These are phyloP conservation scores for Pythium scleroteichum DNA, from an alignment of 352 stramenopile species.

Conservation along the genomic window DNA sequence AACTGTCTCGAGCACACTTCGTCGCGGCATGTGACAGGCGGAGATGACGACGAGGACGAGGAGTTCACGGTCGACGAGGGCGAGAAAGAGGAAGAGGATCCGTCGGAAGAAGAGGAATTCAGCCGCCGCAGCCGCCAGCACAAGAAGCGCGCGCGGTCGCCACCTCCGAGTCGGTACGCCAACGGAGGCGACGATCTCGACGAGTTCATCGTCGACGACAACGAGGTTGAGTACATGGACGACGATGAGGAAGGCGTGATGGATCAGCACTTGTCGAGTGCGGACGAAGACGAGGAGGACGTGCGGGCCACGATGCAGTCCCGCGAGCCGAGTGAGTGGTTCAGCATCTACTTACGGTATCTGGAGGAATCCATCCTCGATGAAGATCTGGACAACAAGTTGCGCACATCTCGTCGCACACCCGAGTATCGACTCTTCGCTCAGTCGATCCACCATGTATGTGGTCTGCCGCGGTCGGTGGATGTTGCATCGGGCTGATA, in stretches of 20 bases:
- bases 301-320: constrained; percentile 44
- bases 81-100: constrained; percentile 23
- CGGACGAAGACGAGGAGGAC: constrained; percentile 38
- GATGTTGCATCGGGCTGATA: neutral
- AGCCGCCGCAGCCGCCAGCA: neutral
- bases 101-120: constrained; percentile 12
- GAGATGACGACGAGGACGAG: constrained; percentile 30
- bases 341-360: constrained; percentile 83
- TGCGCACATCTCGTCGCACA: constrained; percentile 39
- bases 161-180: constrained; percentile 29
- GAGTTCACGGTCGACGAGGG: constrained; percentile 42
- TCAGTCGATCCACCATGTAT: constrained; percentile 62
- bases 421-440: constrained; percentile 50
- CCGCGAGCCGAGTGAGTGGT: constrained; percentile 76
- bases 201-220: constrained; percentile 77
- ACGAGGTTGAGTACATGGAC: constrained; percentile 88
- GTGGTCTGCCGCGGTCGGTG: constrained; percentile 14
- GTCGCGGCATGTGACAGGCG: constrained; percentile 1
- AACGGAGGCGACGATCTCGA: constrained; percentile 72
- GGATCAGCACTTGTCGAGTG: constrained; percentile 45
- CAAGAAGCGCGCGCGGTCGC: constrained; percentile 2
- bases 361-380: constrained; percentile 74
- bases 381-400: constrained; percentile 56
- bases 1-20: constrained; percentile 55
- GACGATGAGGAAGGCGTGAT: constrained; percentile 78